These are phyloP conservation scores for Aspergillus melleus DNA, from an alignment of 2,329 filamentous ascomycete genomes.

Conservation along the genomic window DNA sequence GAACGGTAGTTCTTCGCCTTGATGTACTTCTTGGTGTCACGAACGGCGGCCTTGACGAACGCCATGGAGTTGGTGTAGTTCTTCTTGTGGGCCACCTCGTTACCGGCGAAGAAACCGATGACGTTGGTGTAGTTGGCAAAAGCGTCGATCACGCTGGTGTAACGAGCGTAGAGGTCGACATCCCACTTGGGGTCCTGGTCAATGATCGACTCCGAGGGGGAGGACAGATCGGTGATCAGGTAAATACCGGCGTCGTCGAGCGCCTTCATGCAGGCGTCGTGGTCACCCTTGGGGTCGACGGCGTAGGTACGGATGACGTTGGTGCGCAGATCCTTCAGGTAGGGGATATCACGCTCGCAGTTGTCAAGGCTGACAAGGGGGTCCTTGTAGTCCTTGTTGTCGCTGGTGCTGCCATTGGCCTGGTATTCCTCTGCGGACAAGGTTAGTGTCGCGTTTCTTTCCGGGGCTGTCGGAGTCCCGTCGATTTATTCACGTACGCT, in stretches of 20 bases:
- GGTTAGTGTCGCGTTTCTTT: conserved; percentile 38
- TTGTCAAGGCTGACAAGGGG: conserved; percentile 70
- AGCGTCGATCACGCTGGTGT: conserved; percentile 79
- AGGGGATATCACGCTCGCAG: conserved; percentile 84
- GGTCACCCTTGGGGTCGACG: conserved; percentile 75
- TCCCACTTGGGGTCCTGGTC: conserved; percentile 78
- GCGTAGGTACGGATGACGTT: conserved; percentile 97
- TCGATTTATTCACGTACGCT: conserved; percentile 52
- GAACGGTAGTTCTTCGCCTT: conserved; percentile 70
- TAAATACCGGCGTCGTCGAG: conserved; percentile 89
- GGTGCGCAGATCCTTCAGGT: conserved; percentile 74
- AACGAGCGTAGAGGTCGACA: conserved; percentile 73
- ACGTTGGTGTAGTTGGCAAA: conserved; percentile 84
- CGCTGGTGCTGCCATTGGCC: conserved; percentile 45
- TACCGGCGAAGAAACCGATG: conserved; percentile 97
- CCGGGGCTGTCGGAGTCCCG: not conserved
- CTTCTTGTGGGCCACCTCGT: conserved; percentile 87
- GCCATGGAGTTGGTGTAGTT: conserved; percentile 90
- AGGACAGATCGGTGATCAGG: conserved; percentile 84
- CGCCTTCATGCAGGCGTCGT: conserved; percentile 79
- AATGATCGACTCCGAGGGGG: conserved; percentile 82
- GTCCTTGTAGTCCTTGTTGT: conserved; percentile 66
- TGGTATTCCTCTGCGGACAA: conserved; percentile 38
- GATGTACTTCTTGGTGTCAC: conserved; percentile 95
- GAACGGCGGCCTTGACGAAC: conserved; percentile 96